These are phyloP conservation scores for Pilaira anomala DNA, from an alignment of 192 early-diverging fungal genomes.

Conservation along the genomic window DNA sequence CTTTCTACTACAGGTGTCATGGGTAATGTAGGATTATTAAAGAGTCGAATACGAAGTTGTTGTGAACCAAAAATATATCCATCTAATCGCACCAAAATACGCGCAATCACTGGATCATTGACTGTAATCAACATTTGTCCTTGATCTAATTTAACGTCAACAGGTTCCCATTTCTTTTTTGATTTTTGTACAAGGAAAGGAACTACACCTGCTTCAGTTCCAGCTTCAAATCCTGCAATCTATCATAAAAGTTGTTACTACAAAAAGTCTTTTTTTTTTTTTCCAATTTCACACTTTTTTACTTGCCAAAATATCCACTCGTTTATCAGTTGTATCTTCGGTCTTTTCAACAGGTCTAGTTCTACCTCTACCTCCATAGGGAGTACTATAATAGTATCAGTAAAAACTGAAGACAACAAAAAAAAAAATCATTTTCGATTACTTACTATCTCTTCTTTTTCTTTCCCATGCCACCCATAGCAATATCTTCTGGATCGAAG, in stretches of 20 bases:
- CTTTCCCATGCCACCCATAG: constrained; percentile 18
- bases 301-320: constrained; percentile 25
- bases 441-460: constrained; percentile 18
- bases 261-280: background rate
- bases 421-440: constrained; percentile 9
- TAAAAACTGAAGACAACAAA: background rate
- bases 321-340: constrained; percentile 3
- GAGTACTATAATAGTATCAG: constrained; percentile 2
- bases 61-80: constrained; percentile 23
- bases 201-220: constrained; percentile 20
- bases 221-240: constrained; percentile 23
- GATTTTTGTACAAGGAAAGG: constrained; percentile 27
- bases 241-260: background rate
- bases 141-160: constrained; percentile 10
- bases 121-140: constrained; percentile 18
- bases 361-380: constrained; percentile 18
- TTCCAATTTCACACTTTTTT: background rate
- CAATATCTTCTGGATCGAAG: constrained; percentile 13
- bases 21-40: background rate
- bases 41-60: constrained; percentile 10
- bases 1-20: background rate
- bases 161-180: constrained; percentile 32
- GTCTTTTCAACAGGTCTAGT: background rate
- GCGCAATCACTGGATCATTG: constrained; percentile 18
- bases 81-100: constrained; percentile 18